A percentile compares a stretch with the other conserved stretches of the same genome.
Conservation (phyloP, 2,329 filamentous ascomycete genomes). For the Cadophora luteo-olivacea region DNA sequence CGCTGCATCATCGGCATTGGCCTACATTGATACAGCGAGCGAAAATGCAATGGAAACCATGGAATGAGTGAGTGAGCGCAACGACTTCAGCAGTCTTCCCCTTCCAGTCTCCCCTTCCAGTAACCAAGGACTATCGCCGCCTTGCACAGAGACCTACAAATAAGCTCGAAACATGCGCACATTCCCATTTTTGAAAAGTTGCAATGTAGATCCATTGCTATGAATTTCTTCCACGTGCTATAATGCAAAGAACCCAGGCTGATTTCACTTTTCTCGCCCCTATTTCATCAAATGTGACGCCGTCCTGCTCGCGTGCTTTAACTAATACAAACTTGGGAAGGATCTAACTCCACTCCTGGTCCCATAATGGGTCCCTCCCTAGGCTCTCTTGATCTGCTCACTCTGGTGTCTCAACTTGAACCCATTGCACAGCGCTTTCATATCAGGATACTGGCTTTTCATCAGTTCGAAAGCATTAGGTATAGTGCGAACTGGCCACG, state of each 20-base stretch:
- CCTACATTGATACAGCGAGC: too few relatives aligned
- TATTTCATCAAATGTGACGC: not conserved
- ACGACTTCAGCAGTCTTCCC: too few relatives aligned
- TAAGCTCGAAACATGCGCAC: not conserved
- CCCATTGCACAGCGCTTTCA: conserved; percentile 93
- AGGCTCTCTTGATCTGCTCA: conserved; percentile 38
- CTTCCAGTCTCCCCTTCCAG: too few relatives aligned
- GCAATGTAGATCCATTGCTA: not conserved
- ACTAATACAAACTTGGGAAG: conserved; percentile 14
- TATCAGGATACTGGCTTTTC: conserved; percentile 89
- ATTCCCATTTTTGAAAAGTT: not conserved
- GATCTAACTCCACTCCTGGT: conserved; percentile 7
- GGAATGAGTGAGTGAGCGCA: too few relatives aligned
- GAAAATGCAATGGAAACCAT: too few relatives aligned
- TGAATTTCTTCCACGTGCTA: not conserved
- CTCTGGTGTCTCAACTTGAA: conserved; percentile 68
- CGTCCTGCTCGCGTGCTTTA: conserved; percentile 3
- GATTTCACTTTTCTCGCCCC: conserved; percentile 7
- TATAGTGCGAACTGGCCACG: conserved; percentile 87
- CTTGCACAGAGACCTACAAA: too few relatives aligned
- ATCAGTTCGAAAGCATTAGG: conserved; percentile 93
- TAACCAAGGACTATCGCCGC: too few relatives aligned
- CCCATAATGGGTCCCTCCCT: conserved; percentile 12
- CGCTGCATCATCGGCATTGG: too few relatives aligned
- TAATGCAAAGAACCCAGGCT: not conserved